phyloP scores from a whole-genome alignment of 2,329 filamentous ascomycete species.

The Keithomyces neogunnii region DNA sequence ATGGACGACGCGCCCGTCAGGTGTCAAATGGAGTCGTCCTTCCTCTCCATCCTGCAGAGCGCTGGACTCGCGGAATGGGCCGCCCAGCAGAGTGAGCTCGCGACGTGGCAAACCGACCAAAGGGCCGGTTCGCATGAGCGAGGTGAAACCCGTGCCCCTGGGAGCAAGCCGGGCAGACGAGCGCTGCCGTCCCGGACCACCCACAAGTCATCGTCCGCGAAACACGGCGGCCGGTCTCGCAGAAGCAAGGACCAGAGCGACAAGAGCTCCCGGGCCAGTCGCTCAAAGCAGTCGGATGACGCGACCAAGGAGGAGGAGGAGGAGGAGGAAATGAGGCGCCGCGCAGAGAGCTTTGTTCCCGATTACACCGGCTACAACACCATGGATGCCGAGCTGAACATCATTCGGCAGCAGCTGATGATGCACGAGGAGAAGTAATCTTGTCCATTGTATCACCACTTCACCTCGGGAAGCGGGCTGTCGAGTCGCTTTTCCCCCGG shows the following conservation, averaged over 20 bases:
- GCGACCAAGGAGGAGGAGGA: not conserved
- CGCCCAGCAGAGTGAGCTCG: slow-evolving; percentile 1
- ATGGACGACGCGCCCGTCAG: slow-evolving; percentile 7
- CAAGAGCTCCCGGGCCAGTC: not conserved
- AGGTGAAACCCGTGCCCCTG: not conserved
- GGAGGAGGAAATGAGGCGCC: slow-evolving; percentile 1
- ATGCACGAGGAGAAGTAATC: slow-evolving; percentile 1
- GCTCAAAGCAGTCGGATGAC: not conserved
- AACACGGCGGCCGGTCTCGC: not conserved
- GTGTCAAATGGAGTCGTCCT: slow-evolving; percentile 10
- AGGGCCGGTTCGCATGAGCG: not conserved
- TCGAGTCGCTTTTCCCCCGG: no score
- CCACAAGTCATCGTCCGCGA: not conserved
- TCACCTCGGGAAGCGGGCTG: not conserved
- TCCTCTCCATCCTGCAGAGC: slow-evolving; percentile 6
- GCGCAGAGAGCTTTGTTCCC: slow-evolving; percentile 4
- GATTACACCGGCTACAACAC: slow-evolving; percentile 8
- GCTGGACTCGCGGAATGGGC: slow-evolving; percentile 10
- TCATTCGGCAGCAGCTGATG: slow-evolving; percentile 6
- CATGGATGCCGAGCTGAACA: slow-evolving; percentile 8
- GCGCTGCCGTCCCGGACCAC: not conserved
- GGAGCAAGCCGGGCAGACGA: not conserved
- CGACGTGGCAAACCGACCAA: not conserved
- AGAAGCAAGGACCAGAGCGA: not conserved
- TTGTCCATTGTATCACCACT: not conserved